These are phyloP conservation scores for Diplocarpon rosae DNA, from an alignment of 2,329 filamentous ascomycete genomes.

Conservation along the genomic window DNA sequence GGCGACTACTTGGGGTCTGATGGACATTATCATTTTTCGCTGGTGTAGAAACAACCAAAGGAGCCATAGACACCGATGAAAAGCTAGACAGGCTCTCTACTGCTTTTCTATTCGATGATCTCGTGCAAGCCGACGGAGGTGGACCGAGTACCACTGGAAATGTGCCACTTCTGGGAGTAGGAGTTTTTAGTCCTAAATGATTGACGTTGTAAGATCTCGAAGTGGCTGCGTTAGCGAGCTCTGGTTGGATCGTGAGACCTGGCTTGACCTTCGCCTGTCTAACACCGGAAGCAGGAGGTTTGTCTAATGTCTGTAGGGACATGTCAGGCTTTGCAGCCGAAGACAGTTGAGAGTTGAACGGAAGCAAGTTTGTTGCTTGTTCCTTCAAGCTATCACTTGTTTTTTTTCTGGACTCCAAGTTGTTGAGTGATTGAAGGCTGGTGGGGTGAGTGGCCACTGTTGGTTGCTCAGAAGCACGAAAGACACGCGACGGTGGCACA, in stretches of 20 bases:
- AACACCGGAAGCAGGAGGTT: not conserved
- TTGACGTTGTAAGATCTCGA: conserved; percentile 3
- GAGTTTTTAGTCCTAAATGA: conserved; percentile 1
- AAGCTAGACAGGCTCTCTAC: not conserved
- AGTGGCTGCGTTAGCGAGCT: not conserved
- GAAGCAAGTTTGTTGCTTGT: too few species aligned
- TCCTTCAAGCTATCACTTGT: too few species aligned
- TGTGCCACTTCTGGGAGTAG: conserved; percentile 4
- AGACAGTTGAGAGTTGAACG: not conserved
- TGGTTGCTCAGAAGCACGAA: too few species aligned
- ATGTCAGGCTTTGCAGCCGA: not conserved
- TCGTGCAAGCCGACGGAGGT: not conserved
- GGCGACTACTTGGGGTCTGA: not conserved
- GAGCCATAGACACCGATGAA: not conserved
- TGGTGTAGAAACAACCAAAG: not conserved
- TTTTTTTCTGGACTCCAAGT: too few species aligned
- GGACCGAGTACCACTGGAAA: not conserved
- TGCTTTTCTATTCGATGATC: not conserved
- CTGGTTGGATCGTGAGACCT: conserved; percentile 1
- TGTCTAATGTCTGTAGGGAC: not conserved
- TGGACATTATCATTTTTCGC: not conserved
- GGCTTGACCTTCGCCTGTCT: not conserved
- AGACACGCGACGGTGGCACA: not conserved
- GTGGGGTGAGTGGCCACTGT: too few species aligned
- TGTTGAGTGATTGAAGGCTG: too few species aligned